Evolutionary conservation across 305 asterid species (phyloP).

Genomic region (Fraxinus angustifolia): DNA sequence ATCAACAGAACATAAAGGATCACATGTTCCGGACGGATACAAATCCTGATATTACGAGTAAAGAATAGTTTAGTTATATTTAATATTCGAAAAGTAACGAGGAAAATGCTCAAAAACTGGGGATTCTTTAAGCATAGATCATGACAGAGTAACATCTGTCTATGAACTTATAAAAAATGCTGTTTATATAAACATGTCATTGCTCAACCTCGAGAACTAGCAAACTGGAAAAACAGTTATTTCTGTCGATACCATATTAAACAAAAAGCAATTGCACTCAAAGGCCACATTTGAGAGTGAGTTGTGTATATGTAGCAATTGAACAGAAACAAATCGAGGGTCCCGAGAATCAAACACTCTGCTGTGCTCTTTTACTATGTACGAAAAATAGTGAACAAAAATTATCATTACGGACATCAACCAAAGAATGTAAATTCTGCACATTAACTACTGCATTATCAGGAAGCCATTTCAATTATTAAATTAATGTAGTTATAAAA

Average conservation of each 20-base stretch:
- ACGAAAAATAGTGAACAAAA: not conserved
- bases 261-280: not conserved
- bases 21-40: conserved; percentile 71
- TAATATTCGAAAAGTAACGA: not conserved
- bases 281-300: not conserved
- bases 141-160: conserved; percentile 2
- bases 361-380: not conserved
- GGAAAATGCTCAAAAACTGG: not conserved
- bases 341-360: not conserved
- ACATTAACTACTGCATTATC: not conserved
- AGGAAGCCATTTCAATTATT: conserved; percentile 1
- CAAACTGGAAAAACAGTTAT: not conserved
- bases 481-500: not conserved
- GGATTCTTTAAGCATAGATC: conserved; percentile 3
- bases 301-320: not conserved
- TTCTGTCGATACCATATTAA: not conserved
- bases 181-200: conserved; percentile 1
- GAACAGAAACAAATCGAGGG: not conserved
- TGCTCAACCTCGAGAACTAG: conserved; percentile 11
- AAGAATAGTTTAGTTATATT: not conserved
- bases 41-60: conserved; percentile 27
- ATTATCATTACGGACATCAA: not conserved
- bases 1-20: conserved; percentile 88
- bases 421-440: not conserved
- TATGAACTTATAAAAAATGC: not conserved